Base-by-base conservation (phyloP, 1,284 basidiomycete genomes). In the Naganishia sp. region DNA sequence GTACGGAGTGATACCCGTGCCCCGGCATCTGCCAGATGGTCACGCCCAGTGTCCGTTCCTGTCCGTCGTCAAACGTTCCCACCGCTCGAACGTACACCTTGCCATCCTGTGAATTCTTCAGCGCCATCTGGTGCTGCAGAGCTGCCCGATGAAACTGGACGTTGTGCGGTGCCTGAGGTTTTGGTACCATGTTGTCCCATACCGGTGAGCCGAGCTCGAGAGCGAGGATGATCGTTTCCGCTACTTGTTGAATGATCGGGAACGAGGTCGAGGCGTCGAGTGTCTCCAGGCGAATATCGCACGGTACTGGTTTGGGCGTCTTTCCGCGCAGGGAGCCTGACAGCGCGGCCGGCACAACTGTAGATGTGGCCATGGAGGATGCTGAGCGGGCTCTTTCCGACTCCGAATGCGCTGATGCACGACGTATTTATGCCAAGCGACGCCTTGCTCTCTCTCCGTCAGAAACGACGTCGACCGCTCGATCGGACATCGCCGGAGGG, bases 1-100 rank as follows among this genome's bases (percentile, higher is more conserved):
- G 33, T 10, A 52, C 16, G 6, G 45, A 25, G 31, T 59, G 46
- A 33, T 57, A 64, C 54, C 50, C 42, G 36, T 23, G 15, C 39
- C 64, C 55, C 3, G 64, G 64, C 42, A 33, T 57, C 10, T 65
- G 46, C 64, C 64, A 65, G 2, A 57, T 43, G 4, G 64, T 46
- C 4, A 57, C 48, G 16, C 64, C 64, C 10, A 65, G 15, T 2
- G 55, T 57, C 21, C 39, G 36, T 25, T 57, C 64, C 23, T 53
- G 6, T 21, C 46, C 48, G 5, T 23, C 21, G 16, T 7, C 31
- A 10, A 36, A 18, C 9, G 42, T 28, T 16, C 59, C 59, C 16
- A 61, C 49, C 5, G 59, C 59, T 6, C 48, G 36, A 2, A 61
- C 59, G 18, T 61, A 61, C 49, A 61, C 33, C 23, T 61, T 61